A percentile compares a stretch with the other conserved stretches of the same genome.
Evolutionary conservation across 73 alveolate species (phyloP).

Genomic region (Tetrahymena malaccensis): DNA sequence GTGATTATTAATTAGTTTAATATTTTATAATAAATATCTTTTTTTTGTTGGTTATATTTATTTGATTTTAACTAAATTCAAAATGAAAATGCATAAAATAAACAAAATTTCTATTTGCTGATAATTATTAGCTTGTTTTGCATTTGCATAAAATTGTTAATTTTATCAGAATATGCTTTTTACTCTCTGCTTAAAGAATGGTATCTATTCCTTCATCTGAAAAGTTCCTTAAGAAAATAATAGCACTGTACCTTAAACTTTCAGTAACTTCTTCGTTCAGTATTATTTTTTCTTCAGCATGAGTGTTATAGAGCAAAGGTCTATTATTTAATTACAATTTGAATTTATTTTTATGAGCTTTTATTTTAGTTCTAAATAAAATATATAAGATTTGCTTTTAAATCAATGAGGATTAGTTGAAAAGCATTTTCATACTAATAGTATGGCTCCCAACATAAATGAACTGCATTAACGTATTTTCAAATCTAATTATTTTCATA

Average conservation of each 20-base stretch:
- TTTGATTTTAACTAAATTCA: background rate
- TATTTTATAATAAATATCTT: background rate
- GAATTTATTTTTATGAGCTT: background rate
- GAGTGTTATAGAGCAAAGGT: conserved; percentile 23
- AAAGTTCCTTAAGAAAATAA: conserved; percentile 26
- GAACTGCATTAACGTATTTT: background rate
- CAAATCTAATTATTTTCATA: background rate
- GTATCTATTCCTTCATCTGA: conserved; percentile 40
- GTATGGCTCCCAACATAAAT: background rate
- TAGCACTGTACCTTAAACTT: background rate
- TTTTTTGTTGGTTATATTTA: background rate
- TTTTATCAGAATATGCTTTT: background rate
- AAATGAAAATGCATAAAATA: background rate
- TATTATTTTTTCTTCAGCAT: conserved; percentile 9
- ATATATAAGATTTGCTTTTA: background rate
- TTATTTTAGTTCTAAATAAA: background rate
- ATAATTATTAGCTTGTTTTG: background rate
- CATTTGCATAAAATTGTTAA: background rate
- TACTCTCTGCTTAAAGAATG: conserved; percentile 27
- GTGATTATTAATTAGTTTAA: background rate
- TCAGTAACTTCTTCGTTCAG: conserved; percentile 24
- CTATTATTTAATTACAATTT: background rate
- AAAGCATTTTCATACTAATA: background rate
- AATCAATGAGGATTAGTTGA: background rate
- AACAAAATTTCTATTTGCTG: too few relatives aligned